Base-by-base conservation (phyloP, 78 protist species). In the Dictyostelium citrinum region DNA sequence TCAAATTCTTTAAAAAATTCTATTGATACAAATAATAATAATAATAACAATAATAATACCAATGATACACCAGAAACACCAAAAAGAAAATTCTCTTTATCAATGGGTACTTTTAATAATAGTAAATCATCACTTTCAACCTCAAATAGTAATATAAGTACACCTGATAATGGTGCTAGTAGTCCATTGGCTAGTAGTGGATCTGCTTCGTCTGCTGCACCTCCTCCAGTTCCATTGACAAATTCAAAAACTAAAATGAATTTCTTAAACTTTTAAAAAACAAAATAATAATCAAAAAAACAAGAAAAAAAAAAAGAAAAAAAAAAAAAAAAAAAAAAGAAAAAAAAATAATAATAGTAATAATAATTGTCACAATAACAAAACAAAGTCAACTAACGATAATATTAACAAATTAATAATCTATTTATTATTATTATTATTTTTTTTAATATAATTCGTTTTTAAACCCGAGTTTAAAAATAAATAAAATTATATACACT, bases 51-150 rank as follows among this genome's bases (percentile, higher is more conserved):
- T 12, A 45, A 41, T 12, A 33, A 55, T 14, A 29, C 7, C 20
- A 5, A 3, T 14, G 49, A 80, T 8, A 12, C 35, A 22, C 84
- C 74, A 29, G 41, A 67, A 33, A 55, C 84, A 55, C 43, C 84
- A 80, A 35, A 35, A 37, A 80, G 84, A 80, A 80, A 80, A 55
- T 80, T 80, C 72, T 80, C 84, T 31, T 33, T 80, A 12, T 80
- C 84, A 35, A 80, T 80, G 84, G 84, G 84, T 33, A 80, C 84
- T 22, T 55, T 80, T 55, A 80, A 80, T 24, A 80, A 55, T 55
- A 80, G 39, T 5, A 31, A 24, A 64, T 27, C 72, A 64, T 64
- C 72, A 11, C 17, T 64, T 5, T 27, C 31, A 27, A 27, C 78
- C 14, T 71, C 78, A 71, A 35, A 27, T 16, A 35, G 37, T 71